Conservation (phyloP, 2,329 filamentous ascomycete genomes). For the Xylariaceae sp. region DNA sequence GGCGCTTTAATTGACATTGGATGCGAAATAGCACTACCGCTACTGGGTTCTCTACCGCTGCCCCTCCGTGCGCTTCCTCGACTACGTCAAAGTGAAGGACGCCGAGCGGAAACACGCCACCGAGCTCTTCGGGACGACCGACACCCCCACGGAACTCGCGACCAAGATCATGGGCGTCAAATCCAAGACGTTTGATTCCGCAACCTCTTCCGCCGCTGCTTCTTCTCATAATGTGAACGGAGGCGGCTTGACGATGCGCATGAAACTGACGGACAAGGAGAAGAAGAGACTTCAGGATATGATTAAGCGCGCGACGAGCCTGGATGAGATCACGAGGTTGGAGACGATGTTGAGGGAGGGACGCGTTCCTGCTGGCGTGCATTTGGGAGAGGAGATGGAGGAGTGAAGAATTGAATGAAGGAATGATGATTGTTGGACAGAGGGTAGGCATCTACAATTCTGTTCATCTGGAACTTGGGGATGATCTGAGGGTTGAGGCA, state of each 20-base stretch:
- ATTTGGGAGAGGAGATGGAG: constrained; percentile 57
- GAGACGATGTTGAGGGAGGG: constrained; percentile 94
- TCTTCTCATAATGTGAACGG: constrained; percentile 40
- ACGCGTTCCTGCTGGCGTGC: constrained; percentile 68
- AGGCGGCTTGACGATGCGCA: constrained; percentile 51
- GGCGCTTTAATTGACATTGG: constrained; percentile 2
- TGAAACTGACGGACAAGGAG: constrained; percentile 84
- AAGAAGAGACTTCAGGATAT: constrained; percentile 78
- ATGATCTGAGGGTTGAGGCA: too few relatives aligned
- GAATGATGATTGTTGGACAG: not conserved
- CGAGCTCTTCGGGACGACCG: constrained; percentile 77
- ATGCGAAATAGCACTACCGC: constrained; percentile 69
- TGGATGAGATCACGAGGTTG: constrained; percentile 84
- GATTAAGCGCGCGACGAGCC: constrained; percentile 81
- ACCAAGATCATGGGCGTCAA: constrained; percentile 81
- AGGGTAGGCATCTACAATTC: not conserved
- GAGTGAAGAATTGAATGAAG: constrained; percentile 39
- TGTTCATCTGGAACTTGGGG: not conserved
- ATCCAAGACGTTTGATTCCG: constrained; percentile 70
- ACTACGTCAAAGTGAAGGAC: constrained; percentile 88
- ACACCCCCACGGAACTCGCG: constrained; percentile 77
- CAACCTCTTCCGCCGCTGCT: constrained; percentile 35
- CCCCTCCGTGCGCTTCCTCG: constrained; percentile 81
- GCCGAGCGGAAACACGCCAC: constrained; percentile 71
- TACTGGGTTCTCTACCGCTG: constrained; percentile 87